Evolutionary conservation across 2,329 filamentous ascomycete genomes (phyloP).

Genomic region (Aspergillus hortae): DNA sequence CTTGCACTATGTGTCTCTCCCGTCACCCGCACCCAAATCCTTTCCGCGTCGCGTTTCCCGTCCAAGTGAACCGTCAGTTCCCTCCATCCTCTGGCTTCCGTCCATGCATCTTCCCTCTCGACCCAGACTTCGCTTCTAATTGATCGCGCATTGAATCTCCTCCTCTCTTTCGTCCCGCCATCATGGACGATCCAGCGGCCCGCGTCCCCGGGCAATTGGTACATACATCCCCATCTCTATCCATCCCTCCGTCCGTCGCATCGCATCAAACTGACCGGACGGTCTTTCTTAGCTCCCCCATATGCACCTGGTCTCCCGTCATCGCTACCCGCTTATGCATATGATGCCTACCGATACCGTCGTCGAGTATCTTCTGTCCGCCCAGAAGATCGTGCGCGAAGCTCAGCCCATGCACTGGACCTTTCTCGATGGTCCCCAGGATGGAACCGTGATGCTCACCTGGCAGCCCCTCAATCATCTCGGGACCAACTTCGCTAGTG

Average conservation of each 20-base stretch:
- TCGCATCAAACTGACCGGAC: conserved; percentile 10
- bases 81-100: background rate
- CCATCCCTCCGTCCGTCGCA: background rate
- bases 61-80: background rate
- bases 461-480: conserved; percentile 79
- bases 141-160: conserved; percentile 9
- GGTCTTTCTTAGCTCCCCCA: conserved; percentile 62
- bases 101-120: background rate
- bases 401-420: conserved; percentile 88
- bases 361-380: conserved; percentile 76
- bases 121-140: background rate
- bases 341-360: conserved; percentile 72
- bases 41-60: conserved; percentile 35
- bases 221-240: conserved; percentile 18
- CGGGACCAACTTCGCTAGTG: conserved; percentile 74
- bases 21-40: conserved; percentile 21
- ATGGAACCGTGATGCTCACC: conserved; percentile 77
- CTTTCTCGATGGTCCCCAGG: conserved; percentile 76
- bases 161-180: conserved; percentile 18
- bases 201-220: conserved; percentile 46
- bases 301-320: conserved; percentile 82
- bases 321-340: conserved; percentile 71
- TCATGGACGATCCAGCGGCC: conserved; percentile 46
- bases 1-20: conserved; percentile 12
- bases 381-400: conserved; percentile 80